These are phyloP conservation scores for Solanum ossicruentum DNA, from an alignment of 257 asterid species.

Conservation along the genomic window DNA sequence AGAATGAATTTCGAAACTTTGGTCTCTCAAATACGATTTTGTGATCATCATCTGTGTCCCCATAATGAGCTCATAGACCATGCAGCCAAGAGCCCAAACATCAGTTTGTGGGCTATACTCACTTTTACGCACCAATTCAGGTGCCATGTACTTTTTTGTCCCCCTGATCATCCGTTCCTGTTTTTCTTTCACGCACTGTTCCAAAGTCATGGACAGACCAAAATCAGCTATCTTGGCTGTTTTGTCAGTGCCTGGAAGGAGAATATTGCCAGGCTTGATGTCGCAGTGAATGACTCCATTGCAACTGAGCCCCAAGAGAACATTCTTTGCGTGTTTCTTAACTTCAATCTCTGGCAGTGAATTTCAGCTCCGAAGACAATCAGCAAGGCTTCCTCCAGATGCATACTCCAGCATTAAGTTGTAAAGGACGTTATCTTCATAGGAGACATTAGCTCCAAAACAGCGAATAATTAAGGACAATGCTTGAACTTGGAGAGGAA, in stretches of 20 bases:
- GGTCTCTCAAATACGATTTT: background rate
- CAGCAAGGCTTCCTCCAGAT: background rate
- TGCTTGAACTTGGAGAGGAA: background rate
- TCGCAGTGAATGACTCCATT: background rate
- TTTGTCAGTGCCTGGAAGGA: background rate
- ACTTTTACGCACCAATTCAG: background rate
- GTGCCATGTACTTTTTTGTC: background rate
- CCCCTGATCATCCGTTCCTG: background rate
- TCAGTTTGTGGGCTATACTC: background rate
- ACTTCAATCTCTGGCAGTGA: background rate
- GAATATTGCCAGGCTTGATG: background rate
- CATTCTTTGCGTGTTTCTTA: background rate
- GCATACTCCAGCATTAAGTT: background rate
- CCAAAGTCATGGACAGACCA: background rate
- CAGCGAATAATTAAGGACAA: background rate
- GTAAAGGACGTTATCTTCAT: background rate
- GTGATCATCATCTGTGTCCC: background rate
- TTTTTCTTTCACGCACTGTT: background rate
- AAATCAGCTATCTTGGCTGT: background rate
- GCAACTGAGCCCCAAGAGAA: background rate
- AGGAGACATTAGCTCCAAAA: background rate
- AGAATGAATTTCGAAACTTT: background rate
- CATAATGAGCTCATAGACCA: background rate
- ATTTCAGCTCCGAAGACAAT: background rate
- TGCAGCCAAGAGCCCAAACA: conserved; percentile 5